A percentile compares a stretch with the other conserved stretches of the same genome.
phyloP scores from a whole-genome alignment of 345 rosid species.

The Xanthoceras sorbifolium region DNA sequence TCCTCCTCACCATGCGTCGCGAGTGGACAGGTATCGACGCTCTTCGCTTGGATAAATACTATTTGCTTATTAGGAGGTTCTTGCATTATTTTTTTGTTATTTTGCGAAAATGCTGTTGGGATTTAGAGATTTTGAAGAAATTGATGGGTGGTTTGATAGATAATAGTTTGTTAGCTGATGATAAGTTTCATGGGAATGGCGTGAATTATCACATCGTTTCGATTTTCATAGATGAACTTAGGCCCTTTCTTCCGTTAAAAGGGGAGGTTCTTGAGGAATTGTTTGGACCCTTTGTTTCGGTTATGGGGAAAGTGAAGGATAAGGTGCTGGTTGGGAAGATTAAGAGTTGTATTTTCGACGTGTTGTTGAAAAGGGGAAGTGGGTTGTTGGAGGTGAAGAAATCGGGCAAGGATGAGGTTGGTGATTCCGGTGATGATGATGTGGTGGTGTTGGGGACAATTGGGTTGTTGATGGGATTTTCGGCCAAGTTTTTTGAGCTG shows the following conservation, averaged over 20 bases:
- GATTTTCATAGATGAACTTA: constrained; percentile 72
- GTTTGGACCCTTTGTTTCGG: constrained; percentile 45
- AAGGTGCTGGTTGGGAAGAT: constrained; percentile 74
- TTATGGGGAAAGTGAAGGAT: constrained; percentile 61
- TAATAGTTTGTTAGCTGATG: constrained; percentile 51
- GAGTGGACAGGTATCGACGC: constrained; percentile 92
- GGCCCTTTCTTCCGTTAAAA: constrained; percentile 62
- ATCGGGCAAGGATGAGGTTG: constrained; percentile 30
- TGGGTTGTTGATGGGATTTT: constrained; percentile 54
- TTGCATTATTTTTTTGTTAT: constrained; percentile 48
- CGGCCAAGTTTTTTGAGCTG: constrained; percentile 66
- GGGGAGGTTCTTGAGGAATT: constrained; percentile 51
- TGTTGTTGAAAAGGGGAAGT: constrained; percentile 56
- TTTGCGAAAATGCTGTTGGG: constrained; percentile 61
- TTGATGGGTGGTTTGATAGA: constrained; percentile 54
- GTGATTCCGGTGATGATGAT: constrained; percentile 46
- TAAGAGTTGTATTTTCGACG: constrained; percentile 69
- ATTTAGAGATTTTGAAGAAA: constrained; percentile 47
- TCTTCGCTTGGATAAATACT: constrained; percentile 86
- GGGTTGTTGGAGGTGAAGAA: constrained; percentile 54
- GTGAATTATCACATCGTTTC: constrained; percentile 83
- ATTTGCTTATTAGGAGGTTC: constrained; percentile 78
- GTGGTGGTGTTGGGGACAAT: constrained; percentile 58
- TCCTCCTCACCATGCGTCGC: constrained; percentile 86
- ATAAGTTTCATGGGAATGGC: constrained; percentile 65